Base-by-base conservation (phyloP, 2,329 filamentous ascomycete species). In the Dryadomyces sulphureus region DNA sequence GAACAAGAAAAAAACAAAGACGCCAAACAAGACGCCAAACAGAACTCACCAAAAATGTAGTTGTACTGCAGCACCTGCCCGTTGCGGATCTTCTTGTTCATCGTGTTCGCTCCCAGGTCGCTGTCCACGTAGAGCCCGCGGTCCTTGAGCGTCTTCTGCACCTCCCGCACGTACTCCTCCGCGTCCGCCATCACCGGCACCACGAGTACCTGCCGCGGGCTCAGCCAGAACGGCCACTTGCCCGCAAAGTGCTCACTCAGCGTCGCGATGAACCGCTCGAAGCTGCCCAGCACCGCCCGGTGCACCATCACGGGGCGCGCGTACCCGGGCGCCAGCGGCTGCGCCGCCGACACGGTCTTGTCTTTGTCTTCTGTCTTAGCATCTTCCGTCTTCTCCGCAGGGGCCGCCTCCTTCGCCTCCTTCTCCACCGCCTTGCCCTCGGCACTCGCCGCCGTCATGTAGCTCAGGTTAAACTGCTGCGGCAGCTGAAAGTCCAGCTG, bases 221-320 rank as follows among this genome's bases (percentile, higher is more conserved):
- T 85, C 51, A 92, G 67, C 85, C 85, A 92, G 72, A 90, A 87
- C 1, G 85, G 85, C 85, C 85, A 92, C 67, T 88, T 88, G 55
- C 85, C 85, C 46, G 73, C 84, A 60, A 87, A 90, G 64, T 90
- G 85, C 69, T 92, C 85, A 40, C 77, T 84, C 50, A 90, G 70
- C 53, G 90, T 87, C 53, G 77, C 85, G 57, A 84, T 72, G 64
- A 76, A 75, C 48, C 71, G 66, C 62, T 75, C 71, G 42, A 72
- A 66, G 30, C 60, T 88, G 73, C 62, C 81, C 73, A 60, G 84
- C 81, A 92, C 84, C 51, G 85, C 85, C 55, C 85, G 81, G 64
- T 92, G 85, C 49, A 92, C 84, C 77, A 92, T 89, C 60, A 92
- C 85, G 17, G 85, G 85, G 22, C 84, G 77, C 19, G 82, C 79